Percentiles rank a stretch among this genome's conserved stretches.
phyloP scores from a whole-genome alignment of 2,329 filamentous ascomycete species.

The Stachybotrys elegans region DNA sequence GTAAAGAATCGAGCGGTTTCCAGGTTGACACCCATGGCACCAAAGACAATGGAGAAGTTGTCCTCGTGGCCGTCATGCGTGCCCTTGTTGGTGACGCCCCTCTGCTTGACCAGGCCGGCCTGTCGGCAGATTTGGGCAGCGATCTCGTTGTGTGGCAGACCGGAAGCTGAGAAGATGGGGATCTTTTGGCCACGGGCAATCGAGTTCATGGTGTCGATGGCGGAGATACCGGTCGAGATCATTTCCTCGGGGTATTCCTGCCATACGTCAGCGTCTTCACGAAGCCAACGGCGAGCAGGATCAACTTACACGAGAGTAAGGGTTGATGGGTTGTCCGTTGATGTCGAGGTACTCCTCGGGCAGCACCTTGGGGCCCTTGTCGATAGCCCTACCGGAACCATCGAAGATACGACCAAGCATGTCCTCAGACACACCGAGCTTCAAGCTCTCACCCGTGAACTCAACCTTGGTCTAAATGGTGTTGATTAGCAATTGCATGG shows the following conservation, averaged over 20 bases:
- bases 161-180: conserved; percentile 96
- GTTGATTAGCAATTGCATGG: conserved; percentile 1
- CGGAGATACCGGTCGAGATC: conserved; percentile 98
- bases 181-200: conserved; percentile 99
- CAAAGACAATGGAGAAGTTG: conserved; percentile 99
- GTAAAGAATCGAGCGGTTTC: conserved; percentile 99
- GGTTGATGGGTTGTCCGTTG: conserved; percentile 98
- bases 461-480: conserved; percentile 79
- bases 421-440: conserved; percentile 98
- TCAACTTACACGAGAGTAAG: conserved; percentile 78
- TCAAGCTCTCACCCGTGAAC: conserved; percentile 94
- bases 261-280: conserved; percentile 12
- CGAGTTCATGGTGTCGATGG: conserved; percentile 97
- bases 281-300: not conserved
- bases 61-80: conserved; percentile 96
- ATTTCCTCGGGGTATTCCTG: conserved; percentile 99
- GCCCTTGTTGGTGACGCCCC: conserved; percentile 82
- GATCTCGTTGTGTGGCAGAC: conserved; percentile 99
- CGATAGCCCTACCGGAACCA: conserved; percentile 94
- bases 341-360: conserved; percentile 98
- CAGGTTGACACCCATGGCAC: conserved; percentile 99
- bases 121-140: conserved; percentile 98
- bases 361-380: conserved; percentile 97
- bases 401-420: conserved; percentile 99
- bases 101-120: conserved; percentile 77